Evolutionary conservation across 192 early-diverging fungal species (phyloP).

Genomic region (Coemansia sp.): DNA sequence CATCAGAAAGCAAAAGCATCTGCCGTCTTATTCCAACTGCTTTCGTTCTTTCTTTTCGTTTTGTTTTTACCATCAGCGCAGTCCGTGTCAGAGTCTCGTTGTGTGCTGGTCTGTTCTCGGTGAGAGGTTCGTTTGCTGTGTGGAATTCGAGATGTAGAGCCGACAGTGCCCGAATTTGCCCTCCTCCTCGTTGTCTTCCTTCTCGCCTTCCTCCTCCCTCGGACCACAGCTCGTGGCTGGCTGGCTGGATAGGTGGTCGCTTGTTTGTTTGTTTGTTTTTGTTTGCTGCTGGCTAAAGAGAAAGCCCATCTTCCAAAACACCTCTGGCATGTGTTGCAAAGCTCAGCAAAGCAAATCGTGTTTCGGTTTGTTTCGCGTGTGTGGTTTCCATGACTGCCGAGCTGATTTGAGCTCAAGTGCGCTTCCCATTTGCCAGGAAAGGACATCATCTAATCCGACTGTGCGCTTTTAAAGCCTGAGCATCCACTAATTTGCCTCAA

Average conservation of each 20-base stretch:
- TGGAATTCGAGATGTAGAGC: slow-evolving; percentile 5
- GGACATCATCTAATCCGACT: not conserved
- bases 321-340: no score
- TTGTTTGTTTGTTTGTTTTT: not conserved
- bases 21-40: no score
- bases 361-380: slow-evolving; percentile 11
- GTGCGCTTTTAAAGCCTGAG: no score
- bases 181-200: no score
- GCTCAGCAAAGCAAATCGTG: slow-evolving; percentile 16
- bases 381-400: not conserved
- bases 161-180: slow-evolving; percentile 2
- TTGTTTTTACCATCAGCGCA: not conserved
- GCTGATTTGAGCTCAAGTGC: not conserved
- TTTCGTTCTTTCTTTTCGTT: no score
- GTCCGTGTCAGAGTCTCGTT: not conserved
- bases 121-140: not conserved
- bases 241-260: no score
- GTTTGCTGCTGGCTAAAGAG: not conserved
- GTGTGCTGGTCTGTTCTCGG: not conserved
- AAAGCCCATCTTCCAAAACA: no score
- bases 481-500: not conserved
- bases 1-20: no score
- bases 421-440: not conserved
- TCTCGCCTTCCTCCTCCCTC: slow-evolving; percentile 3
- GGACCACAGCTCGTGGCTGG: no score